phyloP scores from a whole-genome alignment of 2,329 filamentous ascomycete genomes.

The Claviceps monticola region DNA sequence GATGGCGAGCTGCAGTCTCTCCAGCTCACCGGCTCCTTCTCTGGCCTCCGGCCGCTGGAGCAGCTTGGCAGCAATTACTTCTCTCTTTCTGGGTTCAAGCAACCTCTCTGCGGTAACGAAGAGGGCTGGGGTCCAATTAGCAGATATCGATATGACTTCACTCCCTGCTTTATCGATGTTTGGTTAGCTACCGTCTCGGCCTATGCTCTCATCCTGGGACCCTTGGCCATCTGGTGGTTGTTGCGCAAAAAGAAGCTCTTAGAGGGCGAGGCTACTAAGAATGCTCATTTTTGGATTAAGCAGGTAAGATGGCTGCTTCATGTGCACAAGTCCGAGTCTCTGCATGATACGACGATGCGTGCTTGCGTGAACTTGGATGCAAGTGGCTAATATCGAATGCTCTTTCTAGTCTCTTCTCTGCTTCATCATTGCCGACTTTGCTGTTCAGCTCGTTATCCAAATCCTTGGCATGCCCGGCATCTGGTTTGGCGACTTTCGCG shows the following conservation, averaged over 20 bases:
- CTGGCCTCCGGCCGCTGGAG: conserved; percentile 38
- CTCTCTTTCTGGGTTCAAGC: conserved; percentile 33
- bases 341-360: not conserved
- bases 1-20: conserved; percentile 31
- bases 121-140: conserved; percentile 96
- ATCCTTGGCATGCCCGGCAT: conserved; percentile 52
- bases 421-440: conserved; percentile 52
- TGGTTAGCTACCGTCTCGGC: conserved; percentile 67
- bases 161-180: conserved; percentile 91
- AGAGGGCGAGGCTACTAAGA: conserved; percentile 51
- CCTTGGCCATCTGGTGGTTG: conserved; percentile 67
- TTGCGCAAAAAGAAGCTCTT: conserved; percentile 49
- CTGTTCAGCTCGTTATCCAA: conserved; percentile 63
- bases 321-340: not conserved
- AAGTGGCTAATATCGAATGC: not conserved
- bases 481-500: conserved; percentile 72
- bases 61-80: conserved; percentile 48
- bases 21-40: conserved; percentile 45
- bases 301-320: conserved; percentile 40
- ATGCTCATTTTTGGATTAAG: conserved; percentile 89
- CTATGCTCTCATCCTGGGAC: conserved; percentile 67
- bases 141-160: conserved; percentile 79
- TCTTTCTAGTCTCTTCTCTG: conserved; percentile 37
- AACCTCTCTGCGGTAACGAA: conserved; percentile 72
- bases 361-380: not conserved